Conservation (phyloP, 768 basidiomycete species). For the Amanita phalloides region DNA sequence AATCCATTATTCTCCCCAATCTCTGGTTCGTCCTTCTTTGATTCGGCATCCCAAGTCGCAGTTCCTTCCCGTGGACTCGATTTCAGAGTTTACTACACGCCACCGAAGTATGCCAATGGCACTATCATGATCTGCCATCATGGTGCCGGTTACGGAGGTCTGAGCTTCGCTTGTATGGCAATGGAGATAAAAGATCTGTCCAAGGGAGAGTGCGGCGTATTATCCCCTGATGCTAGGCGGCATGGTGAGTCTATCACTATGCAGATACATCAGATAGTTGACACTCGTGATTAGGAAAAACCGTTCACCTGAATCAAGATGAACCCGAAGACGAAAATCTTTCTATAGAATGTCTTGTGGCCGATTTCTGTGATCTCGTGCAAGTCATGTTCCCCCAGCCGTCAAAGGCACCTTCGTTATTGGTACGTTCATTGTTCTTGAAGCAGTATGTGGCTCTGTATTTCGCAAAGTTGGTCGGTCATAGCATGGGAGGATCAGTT, state of each 20-base stretch:
- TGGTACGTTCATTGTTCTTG: slow-evolving; percentile 37
- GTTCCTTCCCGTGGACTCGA: slow-evolving; percentile 54
- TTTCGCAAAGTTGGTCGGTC: slow-evolving; percentile 64
- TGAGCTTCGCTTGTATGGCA: slow-evolving; percentile 89
- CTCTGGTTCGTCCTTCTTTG: slow-evolving; percentile 68
- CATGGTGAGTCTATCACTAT: slow-evolving; percentile 53
- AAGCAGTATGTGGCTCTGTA: not conserved
- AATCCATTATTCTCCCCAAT: slow-evolving; percentile 67
- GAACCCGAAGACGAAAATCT: slow-evolving; percentile 39
- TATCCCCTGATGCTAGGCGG: slow-evolving; percentile 74
- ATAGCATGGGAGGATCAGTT: slow-evolving; percentile 96
- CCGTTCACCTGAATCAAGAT: not conserved
- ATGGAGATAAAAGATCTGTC: slow-evolving; percentile 55
- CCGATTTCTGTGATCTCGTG: slow-evolving; percentile 67
- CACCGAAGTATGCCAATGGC: slow-evolving; percentile 40
- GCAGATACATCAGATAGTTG: not conserved
- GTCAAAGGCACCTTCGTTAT: slow-evolving; percentile 50
- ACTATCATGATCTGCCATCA: slow-evolving; percentile 90
- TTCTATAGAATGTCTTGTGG: slow-evolving; percentile 58
- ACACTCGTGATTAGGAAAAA: slow-evolving; percentile 1
- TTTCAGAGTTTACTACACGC: slow-evolving; percentile 77
- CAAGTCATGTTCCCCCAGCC: slow-evolving; percentile 61
- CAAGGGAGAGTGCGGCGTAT: slow-evolving; percentile 66
- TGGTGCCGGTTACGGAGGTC: slow-evolving; percentile 85
- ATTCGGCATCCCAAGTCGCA: slow-evolving; percentile 67